phyloP scores from a whole-genome alignment of 1,284 basidiomycete genomes.

The Trametes versicolor region DNA sequence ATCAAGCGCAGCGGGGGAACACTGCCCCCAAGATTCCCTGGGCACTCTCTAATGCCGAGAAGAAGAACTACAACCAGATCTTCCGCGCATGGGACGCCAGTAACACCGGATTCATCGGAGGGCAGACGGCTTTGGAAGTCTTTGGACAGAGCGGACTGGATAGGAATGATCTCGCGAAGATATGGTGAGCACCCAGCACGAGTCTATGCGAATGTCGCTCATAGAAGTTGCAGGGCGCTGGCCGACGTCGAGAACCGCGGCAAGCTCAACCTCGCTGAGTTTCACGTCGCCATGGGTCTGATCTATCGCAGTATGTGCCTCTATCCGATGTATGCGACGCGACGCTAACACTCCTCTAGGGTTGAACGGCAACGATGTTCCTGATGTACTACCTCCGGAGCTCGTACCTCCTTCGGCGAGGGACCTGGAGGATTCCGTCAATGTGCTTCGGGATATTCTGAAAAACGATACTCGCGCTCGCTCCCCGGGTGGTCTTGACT shows the following conservation, averaged over 20 bases:
- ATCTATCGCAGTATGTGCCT: slow-evolving; percentile 89
- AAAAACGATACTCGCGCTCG: slow-evolving; percentile 82
- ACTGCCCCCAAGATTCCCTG: slow-evolving; percentile 86
- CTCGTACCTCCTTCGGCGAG: slow-evolving; percentile 93
- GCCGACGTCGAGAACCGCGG: slow-evolving; percentile 93
- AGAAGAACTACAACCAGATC: slow-evolving; percentile 97
- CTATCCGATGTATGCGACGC: background rate
- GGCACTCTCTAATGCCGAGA: slow-evolving; percentile 90
- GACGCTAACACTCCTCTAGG: slow-evolving; percentile 54
- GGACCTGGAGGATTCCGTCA: slow-evolving; percentile 92
- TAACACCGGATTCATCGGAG: slow-evolving; percentile 88
- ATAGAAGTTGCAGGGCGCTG: slow-evolving; percentile 70
- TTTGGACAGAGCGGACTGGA: slow-evolving; percentile 95
- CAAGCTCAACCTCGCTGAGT: slow-evolving; percentile 95
- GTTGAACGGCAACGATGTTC: slow-evolving; percentile 93
- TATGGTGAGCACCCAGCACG: slow-evolving; percentile 70
- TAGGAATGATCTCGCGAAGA: slow-evolving; percentile 91
- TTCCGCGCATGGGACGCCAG: slow-evolving; percentile 95
- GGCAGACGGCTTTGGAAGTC: slow-evolving; percentile 89
- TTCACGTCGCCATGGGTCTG: slow-evolving; percentile 98
- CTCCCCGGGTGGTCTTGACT: slow-evolving; percentile 61
- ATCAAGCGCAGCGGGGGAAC: slow-evolving; percentile 77
- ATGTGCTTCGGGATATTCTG: slow-evolving; percentile 91
- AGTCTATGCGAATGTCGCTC: background rate
- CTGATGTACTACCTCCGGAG: slow-evolving; percentile 88